A percentile compares a stretch with the other conserved stretches of the same genome.
These are phyloP conservation scores for Nigrospora osmanthi DNA, from an alignment of 2,329 filamentous ascomycete genomes.

Conservation along the genomic window DNA sequence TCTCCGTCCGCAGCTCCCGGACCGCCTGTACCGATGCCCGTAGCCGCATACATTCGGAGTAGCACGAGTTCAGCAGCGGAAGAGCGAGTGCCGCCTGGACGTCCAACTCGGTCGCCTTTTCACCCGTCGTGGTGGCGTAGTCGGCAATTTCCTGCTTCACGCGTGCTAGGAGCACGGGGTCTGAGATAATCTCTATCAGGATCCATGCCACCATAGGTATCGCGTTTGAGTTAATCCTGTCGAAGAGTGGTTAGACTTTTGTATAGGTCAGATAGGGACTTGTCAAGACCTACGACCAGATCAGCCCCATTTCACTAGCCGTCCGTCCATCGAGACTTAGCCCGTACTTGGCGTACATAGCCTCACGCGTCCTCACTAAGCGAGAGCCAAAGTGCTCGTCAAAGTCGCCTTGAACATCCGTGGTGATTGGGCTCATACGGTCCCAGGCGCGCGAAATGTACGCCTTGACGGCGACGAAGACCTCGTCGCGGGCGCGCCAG, in stretches of 20 bases:
- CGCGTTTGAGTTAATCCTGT: neutral
- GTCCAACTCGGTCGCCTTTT: neutral
- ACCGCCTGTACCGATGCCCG: neutral
- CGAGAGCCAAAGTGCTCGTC: neutral
- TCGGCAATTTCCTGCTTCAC: neutral
- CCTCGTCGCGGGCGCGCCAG: neutral
- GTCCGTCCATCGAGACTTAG: neutral
- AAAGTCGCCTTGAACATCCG: neutral
- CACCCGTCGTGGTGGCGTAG: neutral
- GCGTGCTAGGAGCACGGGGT: neutral
- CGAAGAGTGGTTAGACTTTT: too few relatives aligned
- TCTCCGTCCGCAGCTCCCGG: neutral
- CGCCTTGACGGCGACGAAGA: neutral
- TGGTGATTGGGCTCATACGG: neutral
- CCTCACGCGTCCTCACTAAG: neutral
- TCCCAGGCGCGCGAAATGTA: neutral
- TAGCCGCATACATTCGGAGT: neutral
- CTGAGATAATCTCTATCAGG: neutral
- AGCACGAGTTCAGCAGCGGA: neutral
- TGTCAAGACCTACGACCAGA: neutral
- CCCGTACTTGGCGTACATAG: neutral
- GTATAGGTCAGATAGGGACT: too few relatives aligned
- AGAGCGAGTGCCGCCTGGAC: neutral
- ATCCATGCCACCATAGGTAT: neutral
- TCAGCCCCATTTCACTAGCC: neutral